Conservation (phyloP, 2,329 filamentous ascomycete species). For the Penicillium sp. region DNA sequence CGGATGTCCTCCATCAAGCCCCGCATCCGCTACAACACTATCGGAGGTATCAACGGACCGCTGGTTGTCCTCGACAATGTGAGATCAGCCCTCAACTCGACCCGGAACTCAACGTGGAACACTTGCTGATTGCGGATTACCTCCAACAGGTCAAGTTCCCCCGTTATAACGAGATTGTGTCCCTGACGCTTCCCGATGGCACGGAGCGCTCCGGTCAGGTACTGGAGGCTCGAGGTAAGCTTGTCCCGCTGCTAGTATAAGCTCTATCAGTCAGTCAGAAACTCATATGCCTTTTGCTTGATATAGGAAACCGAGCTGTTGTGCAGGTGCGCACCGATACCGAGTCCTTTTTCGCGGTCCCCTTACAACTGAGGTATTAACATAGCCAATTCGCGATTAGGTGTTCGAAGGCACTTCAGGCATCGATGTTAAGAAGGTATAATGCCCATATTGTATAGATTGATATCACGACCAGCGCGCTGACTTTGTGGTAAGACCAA, state of each 20-base stretch:
- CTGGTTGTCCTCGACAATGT: slow-evolving; percentile 98
- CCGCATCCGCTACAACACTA: slow-evolving; percentile 93
- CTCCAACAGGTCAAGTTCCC: slow-evolving; percentile 86
- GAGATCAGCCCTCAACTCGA: slow-evolving; percentile 41
- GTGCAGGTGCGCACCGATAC: slow-evolving; percentile 40
- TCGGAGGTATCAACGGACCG: slow-evolving; percentile 96
- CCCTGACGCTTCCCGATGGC: slow-evolving; percentile 92
- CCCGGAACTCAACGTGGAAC: slow-evolving; percentile 1
- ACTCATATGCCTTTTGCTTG: slow-evolving; percentile 23
- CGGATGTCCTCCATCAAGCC: slow-evolving; percentile 63
- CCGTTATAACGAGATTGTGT: slow-evolving; percentile 96
- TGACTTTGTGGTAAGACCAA: slow-evolving; percentile 66
- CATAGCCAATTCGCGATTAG: slow-evolving; percentile 50
- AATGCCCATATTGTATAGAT: background rate
- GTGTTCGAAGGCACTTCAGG: slow-evolving; percentile 97
- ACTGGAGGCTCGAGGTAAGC: slow-evolving; percentile 89
- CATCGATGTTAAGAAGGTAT: slow-evolving; percentile 97
- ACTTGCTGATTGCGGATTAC: slow-evolving; percentile 21
- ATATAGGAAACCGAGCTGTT: slow-evolving; percentile 82
- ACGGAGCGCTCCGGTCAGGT: slow-evolving; percentile 92
- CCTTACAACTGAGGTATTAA: slow-evolving; percentile 26
- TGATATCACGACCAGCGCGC: slow-evolving; percentile 1
- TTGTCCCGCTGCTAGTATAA: slow-evolving; percentile 9
- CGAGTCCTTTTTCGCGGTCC: slow-evolving; percentile 6
- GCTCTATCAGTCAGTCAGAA: background rate